Base-by-base conservation (phyloP, 805 yeast species). In the Kuraishia borneana region DNA sequence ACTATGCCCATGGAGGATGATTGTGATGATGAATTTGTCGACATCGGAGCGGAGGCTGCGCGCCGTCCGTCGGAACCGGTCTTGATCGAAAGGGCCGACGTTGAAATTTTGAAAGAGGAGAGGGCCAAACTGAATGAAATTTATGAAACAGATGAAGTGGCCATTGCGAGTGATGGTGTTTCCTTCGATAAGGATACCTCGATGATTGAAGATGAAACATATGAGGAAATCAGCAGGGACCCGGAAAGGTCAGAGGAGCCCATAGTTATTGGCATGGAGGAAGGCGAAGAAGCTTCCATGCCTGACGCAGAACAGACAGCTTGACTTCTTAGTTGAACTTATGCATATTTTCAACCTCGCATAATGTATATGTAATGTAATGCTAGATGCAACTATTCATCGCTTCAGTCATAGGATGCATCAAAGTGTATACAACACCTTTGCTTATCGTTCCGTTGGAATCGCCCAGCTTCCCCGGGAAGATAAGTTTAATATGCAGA, bases 1-100 rank as follows among this genome's bases (percentile, higher is more conserved):
- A 43, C 14, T 48, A 45, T 18, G 3, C 48, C 50, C 35, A 48
- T 48, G 2, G 49, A 49, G 9, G 47, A 49, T 25, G 50, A 50
- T n/a, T 53, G 53, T 32, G 59, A 54, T n/a, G 62, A 60, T 36
- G 76, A 63, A 27, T 67, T 68, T 47, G 60, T 67, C 13, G 75
- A 69, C 51, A 50, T 68, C 33, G 70, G 68, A 1, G 50, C 54
- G 8, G 58, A 46, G 12, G 40, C 29, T 14, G 45, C 36, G 35
- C 39, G 36, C 21, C 41, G 44, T 28, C 53, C 50, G 19, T 42
- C 44, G 9, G 45, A 44, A 16, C 32, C 38, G n/a, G n/a, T n/a
- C n/a, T n/a, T n/a, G 42, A 34, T 10, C 40, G 39, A 32, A 42
- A 39, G 32, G 51, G 43, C 22, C 23, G 28, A 13, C 14, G 10